Evolutionary conservation across 2,329 filamentous ascomycete genomes (phyloP).

Genomic region (Xylaria digitata): DNA sequence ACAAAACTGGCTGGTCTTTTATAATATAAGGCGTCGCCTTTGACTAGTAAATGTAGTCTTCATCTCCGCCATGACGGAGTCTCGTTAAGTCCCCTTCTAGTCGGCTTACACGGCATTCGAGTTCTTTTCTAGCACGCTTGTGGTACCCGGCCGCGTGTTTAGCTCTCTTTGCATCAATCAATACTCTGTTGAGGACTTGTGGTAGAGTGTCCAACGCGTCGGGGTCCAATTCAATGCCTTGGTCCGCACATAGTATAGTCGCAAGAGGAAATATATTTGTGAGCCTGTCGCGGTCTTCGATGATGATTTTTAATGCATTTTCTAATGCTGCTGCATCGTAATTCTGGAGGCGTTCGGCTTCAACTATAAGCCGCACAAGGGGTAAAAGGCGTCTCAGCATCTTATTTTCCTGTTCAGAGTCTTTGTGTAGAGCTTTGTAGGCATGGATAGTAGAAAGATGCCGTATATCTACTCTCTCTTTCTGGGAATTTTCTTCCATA

Average conservation of each 20-base stretch:
- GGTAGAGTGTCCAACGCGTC: constrained; percentile 13
- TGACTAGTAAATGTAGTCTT: neutral
- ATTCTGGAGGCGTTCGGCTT: constrained; percentile 34
- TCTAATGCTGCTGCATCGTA: constrained; percentile 25
- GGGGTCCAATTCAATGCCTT: constrained; percentile 23
- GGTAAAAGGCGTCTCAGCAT: constrained; percentile 26
- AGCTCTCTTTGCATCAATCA: constrained; percentile 19
- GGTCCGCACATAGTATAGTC: constrained; percentile 39
- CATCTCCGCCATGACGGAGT: neutral
- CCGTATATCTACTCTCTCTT: neutral
- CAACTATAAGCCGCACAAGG: constrained; percentile 38
- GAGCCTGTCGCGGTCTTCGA: constrained; percentile 38
- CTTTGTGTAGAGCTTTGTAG: neutral
- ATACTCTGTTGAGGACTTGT: constrained; percentile 12
- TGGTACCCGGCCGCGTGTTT: constrained; percentile 12
- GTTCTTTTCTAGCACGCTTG: constrained; percentile 2
- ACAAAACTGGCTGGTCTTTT: neutral
- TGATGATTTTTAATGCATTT: constrained; percentile 35
- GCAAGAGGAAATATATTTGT: constrained; percentile 39
- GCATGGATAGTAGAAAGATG: constrained; percentile 13
- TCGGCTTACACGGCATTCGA: neutral
- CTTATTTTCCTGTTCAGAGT: neutral
- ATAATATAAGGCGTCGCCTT: neutral
- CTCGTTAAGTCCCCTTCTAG: constrained; percentile 12
- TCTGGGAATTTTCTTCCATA: constrained; percentile 8